Conservation (phyloP, 2,329 filamentous ascomycete genomes). For the Leptographium lundbergii region DNA sequence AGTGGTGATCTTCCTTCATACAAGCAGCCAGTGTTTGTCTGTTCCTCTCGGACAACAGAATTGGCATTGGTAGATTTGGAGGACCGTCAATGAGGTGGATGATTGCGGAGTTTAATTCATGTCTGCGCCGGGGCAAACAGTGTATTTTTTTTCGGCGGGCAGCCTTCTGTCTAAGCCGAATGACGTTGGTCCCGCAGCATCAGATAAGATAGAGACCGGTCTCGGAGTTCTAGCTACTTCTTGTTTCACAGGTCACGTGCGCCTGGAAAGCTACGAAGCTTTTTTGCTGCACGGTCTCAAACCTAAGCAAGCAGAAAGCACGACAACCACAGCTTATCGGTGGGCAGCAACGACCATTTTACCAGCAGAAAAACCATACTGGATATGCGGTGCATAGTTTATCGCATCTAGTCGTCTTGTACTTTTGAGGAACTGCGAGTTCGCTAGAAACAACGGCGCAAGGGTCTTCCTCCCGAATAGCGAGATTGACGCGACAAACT, state of each 20-base stretch:
- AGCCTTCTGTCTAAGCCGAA: not conserved
- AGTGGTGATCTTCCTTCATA: not conserved
- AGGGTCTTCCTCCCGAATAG: not conserved
- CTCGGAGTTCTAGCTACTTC: not conserved
- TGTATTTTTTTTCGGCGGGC: not conserved
- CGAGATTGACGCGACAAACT: not conserved
- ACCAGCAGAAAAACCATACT: not conserved
- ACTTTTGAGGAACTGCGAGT: not conserved
- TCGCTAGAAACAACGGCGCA: not conserved
- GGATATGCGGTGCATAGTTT: not conserved
- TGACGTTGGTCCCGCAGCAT: not conserved
- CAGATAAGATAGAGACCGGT: slow-evolving; percentile 4
- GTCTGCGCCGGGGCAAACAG: not conserved
- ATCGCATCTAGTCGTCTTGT: not conserved
- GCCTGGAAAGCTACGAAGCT: not conserved
- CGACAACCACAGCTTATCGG: not conserved
- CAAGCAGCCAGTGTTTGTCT: not conserved
- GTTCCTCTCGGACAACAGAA: not conserved
- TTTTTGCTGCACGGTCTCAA: not conserved
- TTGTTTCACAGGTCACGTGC: not conserved
- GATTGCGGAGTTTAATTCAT: not conserved
- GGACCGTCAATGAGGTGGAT: not conserved
- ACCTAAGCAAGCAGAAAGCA: not conserved
- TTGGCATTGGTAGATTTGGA: not conserved
- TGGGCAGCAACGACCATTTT: not conserved